These are phyloP conservation scores for Arthrobotrys conoides DNA, from an alignment of 2,329 filamentous ascomycete species.

Conservation along the genomic window DNA sequence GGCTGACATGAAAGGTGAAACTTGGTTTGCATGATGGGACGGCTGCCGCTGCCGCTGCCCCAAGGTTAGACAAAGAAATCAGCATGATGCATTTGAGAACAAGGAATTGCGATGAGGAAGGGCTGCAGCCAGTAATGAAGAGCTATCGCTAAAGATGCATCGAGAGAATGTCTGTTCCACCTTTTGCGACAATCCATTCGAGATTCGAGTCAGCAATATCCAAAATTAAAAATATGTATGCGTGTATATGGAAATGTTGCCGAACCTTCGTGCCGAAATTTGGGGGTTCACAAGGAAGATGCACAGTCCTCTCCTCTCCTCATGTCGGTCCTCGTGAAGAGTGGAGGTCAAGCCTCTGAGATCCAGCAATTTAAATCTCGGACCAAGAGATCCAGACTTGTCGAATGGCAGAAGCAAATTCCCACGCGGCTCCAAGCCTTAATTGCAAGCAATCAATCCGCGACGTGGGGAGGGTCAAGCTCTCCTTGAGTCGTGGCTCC, in stretches of 20 bases:
- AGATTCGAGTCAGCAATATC: conserved; percentile 6
- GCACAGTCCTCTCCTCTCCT: conserved; percentile 36
- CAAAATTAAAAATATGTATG: background rate
- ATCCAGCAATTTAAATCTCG: conserved; percentile 38
- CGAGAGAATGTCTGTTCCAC: conserved; percentile 20
- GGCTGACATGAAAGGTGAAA: conserved; percentile 45
- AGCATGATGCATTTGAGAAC: conserved; percentile 40
- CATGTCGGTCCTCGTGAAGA: conserved; percentile 11
- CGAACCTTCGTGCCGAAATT: conserved; percentile 46
- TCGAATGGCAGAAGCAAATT: conserved; percentile 51
- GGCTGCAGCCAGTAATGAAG: conserved; percentile 6
- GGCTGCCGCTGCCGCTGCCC: conserved; percentile 41
- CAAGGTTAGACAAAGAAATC: conserved; percentile 29
- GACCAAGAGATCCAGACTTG: conserved; percentile 35
- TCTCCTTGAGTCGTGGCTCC: conserved; percentile 27
- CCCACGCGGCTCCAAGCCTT: conserved; percentile 53
- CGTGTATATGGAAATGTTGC: conserved; percentile 34
- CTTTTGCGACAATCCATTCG: conserved; percentile 9
- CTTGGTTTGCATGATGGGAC: conserved; percentile 40
- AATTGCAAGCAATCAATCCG: conserved; percentile 47
- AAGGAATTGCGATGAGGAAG: conserved; percentile 44
- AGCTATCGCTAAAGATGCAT: conserved; percentile 41
- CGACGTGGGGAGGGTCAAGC: conserved; percentile 42
- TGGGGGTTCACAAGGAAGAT: conserved; percentile 32
- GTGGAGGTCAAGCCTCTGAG: conserved; percentile 15